phyloP scores from a whole-genome alignment of 1,139 yeast species.

The Nakaseomyces glabratus region DNA sequence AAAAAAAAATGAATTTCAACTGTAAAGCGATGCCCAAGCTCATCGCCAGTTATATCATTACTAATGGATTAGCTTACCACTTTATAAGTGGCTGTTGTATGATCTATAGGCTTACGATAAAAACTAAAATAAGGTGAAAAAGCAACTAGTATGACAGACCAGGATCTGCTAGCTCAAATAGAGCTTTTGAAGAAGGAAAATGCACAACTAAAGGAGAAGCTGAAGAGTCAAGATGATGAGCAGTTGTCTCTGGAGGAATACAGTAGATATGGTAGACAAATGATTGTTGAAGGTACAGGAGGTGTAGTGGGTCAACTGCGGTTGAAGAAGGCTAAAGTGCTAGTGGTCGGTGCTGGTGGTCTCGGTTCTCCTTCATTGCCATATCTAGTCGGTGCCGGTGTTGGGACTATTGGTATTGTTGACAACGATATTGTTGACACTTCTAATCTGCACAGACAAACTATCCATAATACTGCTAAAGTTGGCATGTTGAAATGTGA shows the following conservation, averaged over 20 bases:
- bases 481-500: slow-evolving; percentile 71
- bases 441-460: slow-evolving; percentile 85
- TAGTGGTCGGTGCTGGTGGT: slow-evolving; percentile 96
- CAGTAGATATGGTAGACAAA: slow-evolving; percentile 82
- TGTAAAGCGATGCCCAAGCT: too few relatives aligned
- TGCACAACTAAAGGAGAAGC: slow-evolving; percentile 16
- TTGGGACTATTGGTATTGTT: slow-evolving; percentile 76
- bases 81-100: too few relatives aligned
- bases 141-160: slow-evolving; percentile 6
- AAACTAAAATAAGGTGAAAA: too few relatives aligned
- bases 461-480: slow-evolving; percentile 57
- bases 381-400: slow-evolving; percentile 80
- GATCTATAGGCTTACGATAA: too few relatives aligned
- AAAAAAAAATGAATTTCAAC: too few relatives aligned
- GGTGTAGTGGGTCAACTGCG: slow-evolving; percentile 45
- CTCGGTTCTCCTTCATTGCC: slow-evolving; percentile 87
- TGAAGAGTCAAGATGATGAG: slow-evolving; percentile 8
- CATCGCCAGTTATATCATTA: too few relatives aligned
- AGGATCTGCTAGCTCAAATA: slow-evolving; percentile 17
- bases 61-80: too few relatives aligned
- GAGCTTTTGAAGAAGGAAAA: slow-evolving; percentile 24
- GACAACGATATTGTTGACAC: slow-evolving; percentile 80
- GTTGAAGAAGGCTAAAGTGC: slow-evolving; percentile 48
- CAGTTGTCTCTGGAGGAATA: slow-evolving; percentile 49
- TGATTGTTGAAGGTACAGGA: slow-evolving; percentile 62